Evolutionary conservation across 2,329 filamentous ascomycete species (phyloP), one percentile per base, ranked within the genome.

Genomic region (Calonectria leucothoes): DNA sequence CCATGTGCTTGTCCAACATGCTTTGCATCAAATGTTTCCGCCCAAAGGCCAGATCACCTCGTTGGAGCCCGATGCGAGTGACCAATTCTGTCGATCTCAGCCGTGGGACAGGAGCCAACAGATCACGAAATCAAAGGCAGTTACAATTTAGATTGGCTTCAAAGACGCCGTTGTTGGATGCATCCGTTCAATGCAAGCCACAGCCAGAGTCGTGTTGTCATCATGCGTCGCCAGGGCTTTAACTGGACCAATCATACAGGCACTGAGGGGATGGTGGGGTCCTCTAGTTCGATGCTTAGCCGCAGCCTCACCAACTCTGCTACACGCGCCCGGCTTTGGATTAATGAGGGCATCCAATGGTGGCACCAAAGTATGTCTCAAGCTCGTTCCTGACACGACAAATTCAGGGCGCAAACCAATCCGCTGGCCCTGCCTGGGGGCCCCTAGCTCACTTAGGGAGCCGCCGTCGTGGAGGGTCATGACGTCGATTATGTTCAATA

Each of bases 181-280:
- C 59, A 73, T 68, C 72, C 57, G 17, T 45, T 45, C 42, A 64
- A 64, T 55, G 64, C 52, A 33, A 72, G 70, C 75, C 42, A 49
- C 61, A 35, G 27, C 55, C 1, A 77, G 51, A 80, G 77, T 80
- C 67, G 71, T 80, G 78, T 64, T 70, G 76, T 80, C 79, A 80
- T 80, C 63, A 29, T 65, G 74, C 77, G 66, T 74, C 27, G 35
- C 48, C 23, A 31, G 23, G 45, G n/a, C 14, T 6, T 61, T 4
- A 6, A 5, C 6, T 0, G 5, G 20, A 27, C 78, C 78, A 80
- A 80, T 77, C 23, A 75, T 0, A 7, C 20, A 6, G 3, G 10
- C 23, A 70, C 72, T 76, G 74, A n/a, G 76, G 67, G 59, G 48
- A 49, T 17, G 39, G 59, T 63, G 70, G 65, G 69, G 33, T 4